Evolutionary conservation across 148 eudicot species (phyloP).

Genomic region (Persicaria tinctoria): DNA sequence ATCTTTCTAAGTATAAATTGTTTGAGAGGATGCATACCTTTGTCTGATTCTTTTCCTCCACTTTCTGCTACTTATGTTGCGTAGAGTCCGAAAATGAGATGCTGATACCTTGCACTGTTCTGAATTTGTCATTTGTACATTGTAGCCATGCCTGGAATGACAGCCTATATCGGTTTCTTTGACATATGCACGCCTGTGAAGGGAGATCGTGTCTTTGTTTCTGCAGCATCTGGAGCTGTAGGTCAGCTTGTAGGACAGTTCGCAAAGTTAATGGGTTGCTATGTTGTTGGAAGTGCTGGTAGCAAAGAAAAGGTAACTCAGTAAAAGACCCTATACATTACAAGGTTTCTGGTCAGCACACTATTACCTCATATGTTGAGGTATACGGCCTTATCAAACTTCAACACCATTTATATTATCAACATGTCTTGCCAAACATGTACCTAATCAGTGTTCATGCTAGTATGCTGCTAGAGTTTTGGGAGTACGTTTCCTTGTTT

Average conservation of each 20-base stretch:
- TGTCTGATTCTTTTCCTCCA: background rate
- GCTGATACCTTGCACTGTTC: background rate
- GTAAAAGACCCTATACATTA: background rate
- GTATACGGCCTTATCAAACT: too few relatives aligned
- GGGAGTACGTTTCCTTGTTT: too few relatives aligned
- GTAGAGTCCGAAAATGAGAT: background rate
- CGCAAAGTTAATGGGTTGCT: slow-evolving; percentile 36
- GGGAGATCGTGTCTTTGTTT: slow-evolving; percentile 27
- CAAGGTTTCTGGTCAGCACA: background rate
- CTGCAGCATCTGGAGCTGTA: slow-evolving; percentile 33
- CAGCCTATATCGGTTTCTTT: slow-evolving; percentile 33
- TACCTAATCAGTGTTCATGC: too few relatives aligned
- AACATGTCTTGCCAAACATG: too few relatives aligned
- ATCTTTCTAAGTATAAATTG: too few relatives aligned
- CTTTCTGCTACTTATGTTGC: background rate
- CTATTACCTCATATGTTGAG: too few relatives aligned
- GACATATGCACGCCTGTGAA: slow-evolving; percentile 28
- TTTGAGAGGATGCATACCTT: background rate
- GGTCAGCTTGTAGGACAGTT: slow-evolving; percentile 44
- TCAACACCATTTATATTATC: too few relatives aligned
- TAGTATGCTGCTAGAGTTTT: too few relatives aligned
- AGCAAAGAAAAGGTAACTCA: slow-evolving; percentile 30
- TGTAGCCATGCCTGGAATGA: slow-evolving; percentile 38
- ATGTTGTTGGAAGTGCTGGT: slow-evolving; percentile 49
- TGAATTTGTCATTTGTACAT: background rate